Conservation (phyloP, 139 green algal species). For the Volvox reticuliferus region DNA sequence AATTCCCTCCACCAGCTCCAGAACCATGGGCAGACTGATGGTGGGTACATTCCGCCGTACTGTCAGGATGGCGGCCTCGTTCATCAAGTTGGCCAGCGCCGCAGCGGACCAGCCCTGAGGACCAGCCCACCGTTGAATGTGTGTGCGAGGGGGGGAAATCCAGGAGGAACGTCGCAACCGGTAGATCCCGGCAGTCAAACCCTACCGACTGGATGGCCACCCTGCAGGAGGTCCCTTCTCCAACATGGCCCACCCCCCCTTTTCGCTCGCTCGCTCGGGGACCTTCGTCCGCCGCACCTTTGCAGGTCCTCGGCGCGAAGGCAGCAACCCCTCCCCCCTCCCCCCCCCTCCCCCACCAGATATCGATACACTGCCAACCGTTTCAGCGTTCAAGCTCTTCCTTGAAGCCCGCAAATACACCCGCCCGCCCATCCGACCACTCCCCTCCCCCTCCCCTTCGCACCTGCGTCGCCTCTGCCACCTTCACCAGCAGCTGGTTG, state of each 20-base stretch:
- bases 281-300: no score
- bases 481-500: slow-evolving; percentile 50
- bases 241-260: no score
- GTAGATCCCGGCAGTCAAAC: no score
- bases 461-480: slow-evolving; percentile 63
- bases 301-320: no score
- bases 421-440: background rate
- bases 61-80: slow-evolving; percentile 78
- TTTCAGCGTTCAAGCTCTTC: no score
- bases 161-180: background rate
- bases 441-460: background rate
- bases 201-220: no score
- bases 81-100: slow-evolving; percentile 80
- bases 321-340: no score
- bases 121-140: background rate
- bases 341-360: no score
- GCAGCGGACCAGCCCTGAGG: slow-evolving; percentile 68
- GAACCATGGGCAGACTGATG: slow-evolving; percentile 67
- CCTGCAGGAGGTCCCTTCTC: no score
- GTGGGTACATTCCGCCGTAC: slow-evolving; percentile 63
- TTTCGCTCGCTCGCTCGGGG: no score
- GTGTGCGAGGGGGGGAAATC: background rate
- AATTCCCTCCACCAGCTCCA: slow-evolving; percentile 69
- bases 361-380: no score
- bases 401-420: no score